Percentiles rank a stretch among this genome's conserved stretches.
These are phyloP conservation scores for Colletotrichum sojae DNA, from an alignment of 2,329 filamentous ascomycete species.

Conservation along the genomic window DNA sequence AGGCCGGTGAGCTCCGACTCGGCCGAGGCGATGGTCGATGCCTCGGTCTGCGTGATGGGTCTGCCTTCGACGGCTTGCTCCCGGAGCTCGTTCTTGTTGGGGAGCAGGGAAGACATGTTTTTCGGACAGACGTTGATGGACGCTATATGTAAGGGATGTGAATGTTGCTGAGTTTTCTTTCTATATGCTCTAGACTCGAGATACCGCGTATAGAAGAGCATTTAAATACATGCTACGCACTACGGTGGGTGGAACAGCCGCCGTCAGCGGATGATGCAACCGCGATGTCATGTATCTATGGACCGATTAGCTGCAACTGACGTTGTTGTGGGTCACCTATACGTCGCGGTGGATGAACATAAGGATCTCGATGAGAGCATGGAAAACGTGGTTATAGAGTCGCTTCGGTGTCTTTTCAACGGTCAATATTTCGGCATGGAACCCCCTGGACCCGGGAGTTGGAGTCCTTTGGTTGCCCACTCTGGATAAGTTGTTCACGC, in stretches of 20 bases:
- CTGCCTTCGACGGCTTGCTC: conserved; percentile 8
- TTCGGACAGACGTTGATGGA: not conserved
- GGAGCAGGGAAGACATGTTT: not conserved
- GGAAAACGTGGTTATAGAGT: not conserved
- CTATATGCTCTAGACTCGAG: no score
- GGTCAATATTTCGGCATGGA: no score
- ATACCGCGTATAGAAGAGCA: no score
- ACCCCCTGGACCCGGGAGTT: no score
- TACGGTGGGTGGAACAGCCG: no score
- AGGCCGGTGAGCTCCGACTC: conserved; percentile 49
- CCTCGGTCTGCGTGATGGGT: conserved; percentile 40
- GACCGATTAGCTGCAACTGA: conserved; percentile 10
- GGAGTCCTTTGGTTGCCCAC: not conserved
- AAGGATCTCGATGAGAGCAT: not conserved
- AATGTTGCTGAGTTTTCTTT: not conserved
- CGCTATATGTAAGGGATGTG: not conserved
- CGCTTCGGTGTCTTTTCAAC: not conserved
- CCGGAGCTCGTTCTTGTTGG: conserved; percentile 12
- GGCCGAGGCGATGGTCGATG: conserved; percentile 44
- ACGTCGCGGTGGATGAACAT: not conserved
- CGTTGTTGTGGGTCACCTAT: conserved; percentile 15
- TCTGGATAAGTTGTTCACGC: not conserved
- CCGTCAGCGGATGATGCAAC: conserved; percentile 6
- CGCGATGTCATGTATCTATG: not conserved
- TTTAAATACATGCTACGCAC: not conserved